Conservation (phyloP, 2,329 filamentous ascomycete species). For the Aspergillus brunneoviolaceus region DNA sequence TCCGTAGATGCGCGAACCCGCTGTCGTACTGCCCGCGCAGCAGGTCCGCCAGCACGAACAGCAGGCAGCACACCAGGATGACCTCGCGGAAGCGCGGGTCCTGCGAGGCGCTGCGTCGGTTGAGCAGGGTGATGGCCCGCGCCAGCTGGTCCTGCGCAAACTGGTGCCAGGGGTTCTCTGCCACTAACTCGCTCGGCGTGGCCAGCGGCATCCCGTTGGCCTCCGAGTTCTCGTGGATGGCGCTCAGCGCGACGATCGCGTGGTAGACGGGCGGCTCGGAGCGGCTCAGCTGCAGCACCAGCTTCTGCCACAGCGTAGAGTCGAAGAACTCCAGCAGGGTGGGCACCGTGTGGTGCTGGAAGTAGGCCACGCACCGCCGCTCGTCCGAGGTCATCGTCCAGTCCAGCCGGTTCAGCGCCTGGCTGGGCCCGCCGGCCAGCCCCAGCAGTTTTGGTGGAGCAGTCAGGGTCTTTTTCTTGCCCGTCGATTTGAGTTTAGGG, state of each 20-base stretch:
- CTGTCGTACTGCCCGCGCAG: background rate
- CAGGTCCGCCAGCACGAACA: background rate
- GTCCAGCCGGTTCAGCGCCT: no score
- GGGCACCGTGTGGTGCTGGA: background rate
- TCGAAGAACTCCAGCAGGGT: background rate
- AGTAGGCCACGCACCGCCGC: constrained; percentile 17
- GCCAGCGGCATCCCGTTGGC: background rate
- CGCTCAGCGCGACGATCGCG: constrained; percentile 8
- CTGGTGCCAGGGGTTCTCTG: background rate
- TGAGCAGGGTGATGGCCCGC: background rate
- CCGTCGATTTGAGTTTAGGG: no score
- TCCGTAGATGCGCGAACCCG: background rate
- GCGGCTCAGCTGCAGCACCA: constrained; percentile 8
- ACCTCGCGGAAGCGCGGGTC: background rate
- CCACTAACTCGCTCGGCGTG: background rate
- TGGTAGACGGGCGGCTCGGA: constrained; percentile 3
- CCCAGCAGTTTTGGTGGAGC: no score
- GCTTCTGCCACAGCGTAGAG: constrained; percentile 6
- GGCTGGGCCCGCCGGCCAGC: no score
- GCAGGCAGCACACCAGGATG: background rate
- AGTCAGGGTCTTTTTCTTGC: no score
- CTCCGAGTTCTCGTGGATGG: background rate
- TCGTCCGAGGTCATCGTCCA: constrained; percentile 25
- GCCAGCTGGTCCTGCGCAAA: background rate
- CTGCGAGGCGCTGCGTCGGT: background rate